Evolutionary conservation across 2,329 filamentous ascomycete species (phyloP), one percentile per base, ranked within the genome.

Genomic region (Ceratocystis albifundus): DNA sequence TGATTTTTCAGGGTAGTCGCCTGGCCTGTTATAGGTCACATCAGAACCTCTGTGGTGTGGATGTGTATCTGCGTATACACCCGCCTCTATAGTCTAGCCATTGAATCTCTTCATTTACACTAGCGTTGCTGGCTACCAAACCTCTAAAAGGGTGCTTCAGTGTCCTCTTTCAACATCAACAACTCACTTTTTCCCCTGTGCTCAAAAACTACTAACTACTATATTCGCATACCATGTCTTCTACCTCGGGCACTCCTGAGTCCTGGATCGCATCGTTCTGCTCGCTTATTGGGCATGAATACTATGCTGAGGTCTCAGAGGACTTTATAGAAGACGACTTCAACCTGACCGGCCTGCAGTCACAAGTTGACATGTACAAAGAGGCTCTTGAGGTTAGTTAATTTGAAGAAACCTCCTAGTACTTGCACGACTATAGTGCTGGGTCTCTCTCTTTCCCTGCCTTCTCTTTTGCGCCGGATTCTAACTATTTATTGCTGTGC

Each of bases 291-390:
- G 94, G 94, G 69, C 94, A 99, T 75, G 94, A 99, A 77, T 99
- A 97, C 79, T 99, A 99, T 76, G 94, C 94, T 69, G 94, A 99
- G 79, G 93, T 99, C 63, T 94, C 90, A 59, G 94, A 99, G 78
- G 94, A 99, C 74, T 99, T 99, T 73, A 97, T 99, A 74, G 94
- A 99, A 76, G 94, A 99, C 85, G 94, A 99, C 77, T 99, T 99
- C 82, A 99, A 99, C 77, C 81, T 99, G 70, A 99, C 94, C 0
- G 94, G 94, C 62, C 81, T 99, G 72, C 91, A 96, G 77, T 89
- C 87, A 68, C 93, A 97, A 78, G 94, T 99, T 64, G 88, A 90
- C 70, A 96, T 96, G 89, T 99, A 99, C 77, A 99, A 97, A 77
- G 94, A 99, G 78, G 94, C 94, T 12, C 79, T 99, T 70, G 94